Percentiles rank a stretch among this genome's conserved stretches.
Evolutionary conservation across 1,284 basidiomycete species (phyloP).

Genomic region (Sanguinoderma infundibulare): DNA sequence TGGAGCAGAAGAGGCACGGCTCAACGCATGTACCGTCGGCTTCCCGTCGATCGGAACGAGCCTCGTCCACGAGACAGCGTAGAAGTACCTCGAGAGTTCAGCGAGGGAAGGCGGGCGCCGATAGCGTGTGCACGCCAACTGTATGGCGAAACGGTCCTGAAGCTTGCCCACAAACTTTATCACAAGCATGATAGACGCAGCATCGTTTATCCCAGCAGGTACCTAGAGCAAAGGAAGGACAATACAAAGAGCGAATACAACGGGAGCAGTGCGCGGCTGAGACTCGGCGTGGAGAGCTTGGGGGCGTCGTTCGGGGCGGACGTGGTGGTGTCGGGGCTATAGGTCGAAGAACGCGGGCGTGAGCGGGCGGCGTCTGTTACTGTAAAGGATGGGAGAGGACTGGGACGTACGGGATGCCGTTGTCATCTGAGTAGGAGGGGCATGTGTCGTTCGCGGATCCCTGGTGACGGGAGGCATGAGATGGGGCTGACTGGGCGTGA

Average conservation of each 20-base stretch:
- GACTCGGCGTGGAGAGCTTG: conserved; percentile 3
- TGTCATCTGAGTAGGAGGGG: conserved; percentile 72
- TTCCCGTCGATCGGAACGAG: neutral
- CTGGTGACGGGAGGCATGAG: conserved; percentile 33
- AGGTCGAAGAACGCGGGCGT: neutral
- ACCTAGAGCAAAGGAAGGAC: conserved; percentile 12
- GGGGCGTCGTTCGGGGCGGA: conserved; percentile 5
- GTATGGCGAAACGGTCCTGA: neutral
- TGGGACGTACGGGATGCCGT: conserved; percentile 64
- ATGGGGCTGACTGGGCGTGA: neutral
- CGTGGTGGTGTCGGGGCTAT: conserved; percentile 16
- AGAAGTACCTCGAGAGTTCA: neutral
- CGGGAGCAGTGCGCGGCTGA: conserved; percentile 14
- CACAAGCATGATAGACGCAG: neutral
- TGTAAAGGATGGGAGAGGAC: neutral
- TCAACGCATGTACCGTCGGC: neutral
- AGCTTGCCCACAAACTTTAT: neutral
- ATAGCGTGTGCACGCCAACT: neutral
- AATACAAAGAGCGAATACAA: conserved; percentile 22
- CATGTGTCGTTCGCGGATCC: conserved; percentile 58
- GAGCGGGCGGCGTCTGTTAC: neutral
- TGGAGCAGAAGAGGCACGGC: neutral
- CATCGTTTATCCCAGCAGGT: conserved; percentile 13
- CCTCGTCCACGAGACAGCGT: neutral
- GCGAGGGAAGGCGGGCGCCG: neutral